Percentiles rank a stretch among this genome's conserved stretches.
Evolutionary conservation across 805 yeast genomes (phyloP).

Genomic region (Metschnikowia lochheadii): DNA sequence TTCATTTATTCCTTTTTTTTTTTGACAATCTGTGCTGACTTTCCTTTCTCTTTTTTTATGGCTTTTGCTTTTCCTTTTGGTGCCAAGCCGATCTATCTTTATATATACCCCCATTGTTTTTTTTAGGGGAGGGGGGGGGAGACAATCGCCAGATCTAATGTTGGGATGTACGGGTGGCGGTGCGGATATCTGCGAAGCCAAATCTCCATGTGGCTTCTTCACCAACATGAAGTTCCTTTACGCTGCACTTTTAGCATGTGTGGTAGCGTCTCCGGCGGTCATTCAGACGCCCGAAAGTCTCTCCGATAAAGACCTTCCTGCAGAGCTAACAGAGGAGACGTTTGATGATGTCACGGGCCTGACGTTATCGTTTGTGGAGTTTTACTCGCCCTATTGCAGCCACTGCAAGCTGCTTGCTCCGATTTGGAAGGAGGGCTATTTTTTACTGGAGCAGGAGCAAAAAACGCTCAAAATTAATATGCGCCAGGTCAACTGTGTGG

Average conservation of each 20-base stretch:
- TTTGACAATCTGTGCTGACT: too few species aligned
- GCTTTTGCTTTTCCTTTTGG: too few species aligned
- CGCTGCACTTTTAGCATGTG: not conserved
- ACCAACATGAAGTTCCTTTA: not conserved
- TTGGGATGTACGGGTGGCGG: not conserved
- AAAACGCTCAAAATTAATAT: constrained; percentile 46
- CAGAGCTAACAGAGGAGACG: constrained; percentile 42
- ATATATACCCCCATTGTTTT: too few species aligned
- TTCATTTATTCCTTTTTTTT: too few species aligned
- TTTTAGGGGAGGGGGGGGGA: too few species aligned
- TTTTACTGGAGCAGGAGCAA: constrained; percentile 43
- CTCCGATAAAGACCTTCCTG: constrained; percentile 38
- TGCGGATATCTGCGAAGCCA: too few species aligned
- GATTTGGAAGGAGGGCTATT: constrained; percentile 68
- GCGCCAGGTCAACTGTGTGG: constrained; percentile 82
- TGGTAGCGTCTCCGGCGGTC: not conserved
- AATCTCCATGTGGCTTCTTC: too few species aligned
- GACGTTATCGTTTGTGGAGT: constrained; percentile 75
- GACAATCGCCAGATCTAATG: too few species aligned
- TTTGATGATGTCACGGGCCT: constrained; percentile 49
- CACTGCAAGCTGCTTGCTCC: constrained; percentile 85
- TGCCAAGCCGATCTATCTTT: too few species aligned
- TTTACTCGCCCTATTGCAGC: constrained; percentile 82
- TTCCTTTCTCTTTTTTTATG: too few species aligned
- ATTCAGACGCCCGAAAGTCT: not conserved